Evolutionary conservation across 768 basidiomycete genomes (phyloP), one percentile per base, ranked within the genome.

Genomic region (Lactarius quietus): DNA sequence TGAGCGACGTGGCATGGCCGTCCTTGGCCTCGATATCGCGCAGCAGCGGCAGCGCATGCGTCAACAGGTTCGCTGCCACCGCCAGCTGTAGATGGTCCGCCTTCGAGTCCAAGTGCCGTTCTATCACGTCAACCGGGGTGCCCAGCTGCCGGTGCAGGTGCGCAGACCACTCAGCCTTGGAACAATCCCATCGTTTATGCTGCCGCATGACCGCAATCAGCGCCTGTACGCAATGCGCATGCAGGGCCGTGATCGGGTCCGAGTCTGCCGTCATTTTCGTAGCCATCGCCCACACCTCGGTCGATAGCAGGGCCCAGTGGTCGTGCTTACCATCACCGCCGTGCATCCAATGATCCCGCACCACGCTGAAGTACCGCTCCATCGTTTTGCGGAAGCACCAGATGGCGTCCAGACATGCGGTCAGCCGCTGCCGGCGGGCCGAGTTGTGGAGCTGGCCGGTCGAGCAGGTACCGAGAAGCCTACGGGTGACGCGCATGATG

Each of bases 191-290:
- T 9, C 36, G 36, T 9, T 9, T 9, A 36, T 36, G 10, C 6
- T 12, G 36, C 36, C 36, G 10, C 36, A 36, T 36, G 10, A 36
- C 36, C 36, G 36, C 57, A 10, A 59, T 20, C 31, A 64, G 38
- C 10, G 64, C 59, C 14, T 65, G 60, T 12, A 65, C 31, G 28
- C 64, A 65, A 38, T 61, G 59, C 1, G 59, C 59, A 17, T 59
- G 64, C 36, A 65, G 20, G 17, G 64, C 35, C 10, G 41, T 56
- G 35, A 48, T 8, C 1, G 64, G 59, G 35, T 65, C 28, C 39
- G 7, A 3, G 39, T 65, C 39, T 9, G 39, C 26, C 18, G 59
- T 48, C 41, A 38, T 60, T 26, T 55, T 56, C 35, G 6, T 26
- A 1, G 64, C 64, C 26, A 55, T 12, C 18, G 26, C 59, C 64